Conservation (phyloP, 2,329 filamentous ascomycete species). For the Trichoderma guizhouense region DNA sequence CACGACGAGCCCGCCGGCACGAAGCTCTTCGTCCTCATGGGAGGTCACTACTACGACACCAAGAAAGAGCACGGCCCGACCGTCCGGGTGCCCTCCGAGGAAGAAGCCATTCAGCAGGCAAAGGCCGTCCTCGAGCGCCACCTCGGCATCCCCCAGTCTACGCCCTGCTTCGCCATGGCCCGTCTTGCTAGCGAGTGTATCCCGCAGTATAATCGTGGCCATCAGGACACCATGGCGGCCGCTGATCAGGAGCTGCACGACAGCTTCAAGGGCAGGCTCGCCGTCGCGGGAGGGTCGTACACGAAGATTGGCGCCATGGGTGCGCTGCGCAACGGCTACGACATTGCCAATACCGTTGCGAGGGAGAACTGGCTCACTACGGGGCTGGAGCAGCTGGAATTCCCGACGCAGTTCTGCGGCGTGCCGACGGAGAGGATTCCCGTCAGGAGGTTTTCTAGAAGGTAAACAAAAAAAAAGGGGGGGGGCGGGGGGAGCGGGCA, state of each 20-base stretch:
- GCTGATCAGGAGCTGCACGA: constrained; percentile 53
- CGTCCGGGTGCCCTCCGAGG: constrained; percentile 50
- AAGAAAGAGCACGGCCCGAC: constrained; percentile 29
- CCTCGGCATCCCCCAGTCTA: constrained; percentile 60
- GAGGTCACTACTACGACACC: constrained; percentile 80
- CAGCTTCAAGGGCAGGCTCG: constrained; percentile 60
- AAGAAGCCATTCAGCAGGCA: constrained; percentile 68
- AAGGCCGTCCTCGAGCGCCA: constrained; percentile 68
- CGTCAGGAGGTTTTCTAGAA: constrained; percentile 26
- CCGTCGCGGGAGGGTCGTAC: constrained; percentile 59
- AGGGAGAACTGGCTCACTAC: constrained; percentile 26
- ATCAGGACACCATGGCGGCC: constrained; percentile 58
- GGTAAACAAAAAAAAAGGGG: not conserved
- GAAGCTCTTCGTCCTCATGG: constrained; percentile 91
- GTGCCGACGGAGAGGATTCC: constrained; percentile 27
- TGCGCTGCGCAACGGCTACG: constrained; percentile 45
- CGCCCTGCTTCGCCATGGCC: constrained; percentile 59
- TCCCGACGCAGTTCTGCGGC: constrained; percentile 25
- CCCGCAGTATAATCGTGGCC: constrained; percentile 84
- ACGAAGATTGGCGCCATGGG: constrained; percentile 49
- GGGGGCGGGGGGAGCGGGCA: no score
- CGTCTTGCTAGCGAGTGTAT: constrained; percentile 68
- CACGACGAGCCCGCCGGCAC: constrained; percentile 63
- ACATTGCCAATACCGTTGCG: constrained; percentile 26
- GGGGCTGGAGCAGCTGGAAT: constrained; percentile 30